These are phyloP conservation scores for Vigna radiata DNA, from an alignment of 306 rosid species.

Conservation along the genomic window DNA sequence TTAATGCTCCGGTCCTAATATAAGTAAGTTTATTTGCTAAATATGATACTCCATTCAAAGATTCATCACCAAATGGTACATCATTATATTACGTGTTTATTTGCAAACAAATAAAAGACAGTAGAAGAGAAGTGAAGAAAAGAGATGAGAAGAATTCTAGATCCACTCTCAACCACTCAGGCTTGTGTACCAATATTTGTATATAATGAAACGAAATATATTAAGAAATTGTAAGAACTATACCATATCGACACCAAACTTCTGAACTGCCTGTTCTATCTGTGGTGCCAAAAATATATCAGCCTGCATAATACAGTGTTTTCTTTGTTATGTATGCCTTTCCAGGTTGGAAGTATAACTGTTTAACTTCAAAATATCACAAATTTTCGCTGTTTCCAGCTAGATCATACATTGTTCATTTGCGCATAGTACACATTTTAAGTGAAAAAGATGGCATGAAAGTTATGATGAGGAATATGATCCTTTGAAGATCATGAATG, in stretches of 20 bases:
- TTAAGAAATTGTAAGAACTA: slow-evolving; percentile 10
- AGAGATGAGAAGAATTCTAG: background rate
- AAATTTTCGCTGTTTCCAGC: background rate
- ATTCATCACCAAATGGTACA: slow-evolving; percentile 5
- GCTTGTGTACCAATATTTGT: background rate
- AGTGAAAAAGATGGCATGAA: background rate
- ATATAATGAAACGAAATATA: background rate
- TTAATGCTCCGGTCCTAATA: background rate
- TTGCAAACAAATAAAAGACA: background rate
- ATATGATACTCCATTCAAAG: background rate
- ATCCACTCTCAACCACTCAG: background rate
- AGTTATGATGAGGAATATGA: background rate
- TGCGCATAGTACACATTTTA: background rate
- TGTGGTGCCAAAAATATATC: slow-evolving; percentile 62
- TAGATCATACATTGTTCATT: background rate
- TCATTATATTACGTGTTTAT: background rate
- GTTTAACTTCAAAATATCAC: background rate
- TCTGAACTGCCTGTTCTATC: slow-evolving; percentile 33
- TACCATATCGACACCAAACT: slow-evolving; percentile 42
- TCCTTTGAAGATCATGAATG: background rate
- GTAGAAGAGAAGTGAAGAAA: background rate
- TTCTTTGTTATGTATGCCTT: slow-evolving; percentile 1
- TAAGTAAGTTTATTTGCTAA: background rate
- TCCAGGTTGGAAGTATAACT: background rate
- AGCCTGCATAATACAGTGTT: slow-evolving; percentile 18